phyloP scores from a whole-genome alignment of 148 eudicot species.

The Vaccinium myrtillus region DNA sequence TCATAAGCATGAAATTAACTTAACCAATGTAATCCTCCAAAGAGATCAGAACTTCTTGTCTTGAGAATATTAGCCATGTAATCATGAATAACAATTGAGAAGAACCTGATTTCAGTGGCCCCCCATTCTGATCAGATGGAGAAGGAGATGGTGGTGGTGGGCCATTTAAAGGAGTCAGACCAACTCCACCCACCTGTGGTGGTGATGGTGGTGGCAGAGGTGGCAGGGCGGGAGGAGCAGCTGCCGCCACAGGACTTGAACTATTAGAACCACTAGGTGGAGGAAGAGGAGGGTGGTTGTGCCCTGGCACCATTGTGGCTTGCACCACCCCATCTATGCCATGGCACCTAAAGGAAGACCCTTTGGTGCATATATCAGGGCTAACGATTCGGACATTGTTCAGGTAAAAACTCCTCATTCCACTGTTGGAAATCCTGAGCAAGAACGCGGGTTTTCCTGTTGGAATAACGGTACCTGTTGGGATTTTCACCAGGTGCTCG shows the following conservation, averaged over 20 bases:
- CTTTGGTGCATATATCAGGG: constrained; percentile 57
- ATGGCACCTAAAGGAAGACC: constrained; percentile 59
- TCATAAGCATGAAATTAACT: no score
- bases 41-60: not conserved
- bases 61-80: not conserved
- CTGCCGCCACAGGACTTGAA: no score
- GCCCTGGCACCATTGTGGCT: no score
- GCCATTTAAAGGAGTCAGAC: constrained; percentile 27
- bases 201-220: no score
- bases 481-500: constrained; percentile 49
- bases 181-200: constrained; percentile 15
- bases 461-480: constrained; percentile 59
- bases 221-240: no score
- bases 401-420: constrained; percentile 48
- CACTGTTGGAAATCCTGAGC: constrained; percentile 50
- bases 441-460: constrained; percentile 35
- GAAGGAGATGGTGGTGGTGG: constrained; percentile 28
- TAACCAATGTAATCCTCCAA: not conserved
- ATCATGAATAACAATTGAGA: not conserved
- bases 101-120: not conserved
- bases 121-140: not conserved
- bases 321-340: constrained; percentile 65
- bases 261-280: no score
- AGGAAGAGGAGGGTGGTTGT: no score
- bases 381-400: constrained; percentile 49